phyloP scores from a whole-genome alignment of 805 yeast species.

The Cyberlindnera euphorbiae region DNA sequence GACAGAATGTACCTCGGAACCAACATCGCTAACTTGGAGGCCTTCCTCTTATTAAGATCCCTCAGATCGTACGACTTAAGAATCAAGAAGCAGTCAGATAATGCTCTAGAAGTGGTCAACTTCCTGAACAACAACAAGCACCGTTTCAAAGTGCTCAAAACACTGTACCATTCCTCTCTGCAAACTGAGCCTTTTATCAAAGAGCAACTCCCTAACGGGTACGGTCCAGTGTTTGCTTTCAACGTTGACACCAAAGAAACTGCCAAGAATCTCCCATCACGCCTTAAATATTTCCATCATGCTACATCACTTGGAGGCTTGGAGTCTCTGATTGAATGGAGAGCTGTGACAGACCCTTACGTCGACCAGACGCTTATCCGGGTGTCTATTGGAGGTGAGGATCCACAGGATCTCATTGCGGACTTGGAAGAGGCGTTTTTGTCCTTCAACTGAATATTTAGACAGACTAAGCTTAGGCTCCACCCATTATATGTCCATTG shows the following conservation, averaged over 20 bases:
- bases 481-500: too few species aligned
- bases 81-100: slow-evolving; percentile 58
- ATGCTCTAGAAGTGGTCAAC: slow-evolving; percentile 56
- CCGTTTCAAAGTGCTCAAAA: slow-evolving; percentile 44
- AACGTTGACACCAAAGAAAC: slow-evolving; percentile 42
- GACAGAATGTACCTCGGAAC: slow-evolving; percentile 79
- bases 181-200: slow-evolving; percentile 67
- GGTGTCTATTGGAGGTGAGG: slow-evolving; percentile 78
- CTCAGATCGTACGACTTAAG: slow-evolving; percentile 77
- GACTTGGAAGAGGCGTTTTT: slow-evolving; percentile 62
- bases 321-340: slow-evolving; percentile 89
- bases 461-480: too few species aligned
- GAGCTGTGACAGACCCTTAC: slow-evolving; percentile 63
- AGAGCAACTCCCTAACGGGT: slow-evolving; percentile 61
- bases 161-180: slow-evolving; percentile 67
- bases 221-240: slow-evolving; percentile 74
- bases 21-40: slow-evolving; percentile 72
- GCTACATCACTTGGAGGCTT: slow-evolving; percentile 94
- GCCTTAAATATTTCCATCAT: slow-evolving; percentile 70
- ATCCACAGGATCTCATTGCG: slow-evolving; percentile 65
- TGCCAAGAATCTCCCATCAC: slow-evolving; percentile 63
- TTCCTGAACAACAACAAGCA: slow-evolving; percentile 47
- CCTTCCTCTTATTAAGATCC: slow-evolving; percentile 70
- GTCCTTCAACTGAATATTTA: slow-evolving; percentile 14
- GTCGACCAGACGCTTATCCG: slow-evolving; percentile 59